A percentile compares a stretch with the other conserved stretches of the same genome.
These are phyloP conservation scores for Trypanosoma boissoni DNA, from an alignment of 208 protist species.

Conservation along the genomic window DNA sequence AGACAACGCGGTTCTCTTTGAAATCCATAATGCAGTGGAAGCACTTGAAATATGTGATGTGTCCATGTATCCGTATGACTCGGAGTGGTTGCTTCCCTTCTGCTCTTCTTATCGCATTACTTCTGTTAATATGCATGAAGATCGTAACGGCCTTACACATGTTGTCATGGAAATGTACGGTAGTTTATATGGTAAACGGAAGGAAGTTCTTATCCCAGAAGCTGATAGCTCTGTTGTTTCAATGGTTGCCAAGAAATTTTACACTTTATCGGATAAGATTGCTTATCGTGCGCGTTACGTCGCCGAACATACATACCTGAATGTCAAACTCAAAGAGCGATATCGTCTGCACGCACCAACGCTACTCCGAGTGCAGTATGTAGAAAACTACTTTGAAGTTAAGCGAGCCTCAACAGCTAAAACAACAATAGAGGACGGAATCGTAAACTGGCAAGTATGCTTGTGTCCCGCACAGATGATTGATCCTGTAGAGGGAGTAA, in stretches of 20 bases:
- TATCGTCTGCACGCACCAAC: constrained; percentile 67
- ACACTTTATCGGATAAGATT: constrained; percentile 38
- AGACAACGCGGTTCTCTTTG: constrained; percentile 80
- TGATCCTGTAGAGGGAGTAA: constrained; percentile 57
- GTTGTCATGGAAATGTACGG: constrained; percentile 69
- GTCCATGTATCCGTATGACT: constrained; percentile 61
- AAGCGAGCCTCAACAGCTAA: constrained; percentile 61
- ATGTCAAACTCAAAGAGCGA: constrained; percentile 50
- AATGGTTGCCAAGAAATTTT: constrained; percentile 58
- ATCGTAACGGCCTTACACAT: constrained; percentile 65
- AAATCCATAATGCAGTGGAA: constrained; percentile 58
- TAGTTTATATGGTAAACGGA: constrained; percentile 50
- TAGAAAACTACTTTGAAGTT: constrained; percentile 64
- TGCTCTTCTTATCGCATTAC: constrained; percentile 66
- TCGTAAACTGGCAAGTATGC: constrained; percentile 81
- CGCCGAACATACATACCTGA: constrained; percentile 42
- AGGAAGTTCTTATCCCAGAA: constrained; percentile 62
- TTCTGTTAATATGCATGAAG: constrained; percentile 34
- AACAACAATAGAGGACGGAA: constrained; percentile 55
- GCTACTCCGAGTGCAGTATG: constrained; percentile 75
- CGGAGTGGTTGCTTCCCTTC: constrained; percentile 81
- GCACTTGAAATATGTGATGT: constrained; percentile 71
- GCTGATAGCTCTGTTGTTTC: constrained; percentile 57
- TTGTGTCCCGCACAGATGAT: constrained; percentile 59
- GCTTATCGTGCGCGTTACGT: constrained; percentile 33